These are phyloP conservation scores for Perilla frutescens DNA, from an alignment of 257 asterid genomes.

Conservation along the genomic window DNA sequence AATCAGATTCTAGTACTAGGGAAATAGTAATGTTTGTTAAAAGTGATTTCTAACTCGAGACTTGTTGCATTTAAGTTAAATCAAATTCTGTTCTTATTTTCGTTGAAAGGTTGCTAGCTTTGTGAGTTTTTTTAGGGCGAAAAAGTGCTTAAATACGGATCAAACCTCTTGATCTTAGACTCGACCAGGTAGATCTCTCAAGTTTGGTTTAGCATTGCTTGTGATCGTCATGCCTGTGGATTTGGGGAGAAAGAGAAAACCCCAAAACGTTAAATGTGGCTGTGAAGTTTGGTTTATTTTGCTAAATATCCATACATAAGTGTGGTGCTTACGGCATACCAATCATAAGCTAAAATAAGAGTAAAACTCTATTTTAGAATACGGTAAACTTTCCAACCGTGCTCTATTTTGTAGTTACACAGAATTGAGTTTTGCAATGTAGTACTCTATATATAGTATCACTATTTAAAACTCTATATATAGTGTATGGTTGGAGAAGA, in stretches of 20 bases:
- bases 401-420: too few relatives aligned
- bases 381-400: too few relatives aligned
- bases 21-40: background rate
- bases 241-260: background rate
- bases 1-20: background rate
- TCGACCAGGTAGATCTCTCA: background rate
- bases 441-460: too few relatives aligned
- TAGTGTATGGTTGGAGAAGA: too few relatives aligned
- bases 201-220: background rate
- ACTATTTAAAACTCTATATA: too few relatives aligned
- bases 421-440: too few relatives aligned
- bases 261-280: background rate
- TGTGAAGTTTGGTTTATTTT: background rate
- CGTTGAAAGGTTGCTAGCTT: background rate
- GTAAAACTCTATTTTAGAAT: too few relatives aligned
- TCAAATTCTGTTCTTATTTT: background rate
- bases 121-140: background rate
- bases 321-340: background rate
- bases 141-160: background rate
- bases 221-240: background rate
- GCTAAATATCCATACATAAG: background rate
- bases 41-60: background rate
- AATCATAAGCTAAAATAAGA: too few relatives aligned
- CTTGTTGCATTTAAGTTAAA: background rate
- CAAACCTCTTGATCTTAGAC: background rate